Conservation (phyloP, 179 eudicot species). For the Spinacia oleracea region DNA sequence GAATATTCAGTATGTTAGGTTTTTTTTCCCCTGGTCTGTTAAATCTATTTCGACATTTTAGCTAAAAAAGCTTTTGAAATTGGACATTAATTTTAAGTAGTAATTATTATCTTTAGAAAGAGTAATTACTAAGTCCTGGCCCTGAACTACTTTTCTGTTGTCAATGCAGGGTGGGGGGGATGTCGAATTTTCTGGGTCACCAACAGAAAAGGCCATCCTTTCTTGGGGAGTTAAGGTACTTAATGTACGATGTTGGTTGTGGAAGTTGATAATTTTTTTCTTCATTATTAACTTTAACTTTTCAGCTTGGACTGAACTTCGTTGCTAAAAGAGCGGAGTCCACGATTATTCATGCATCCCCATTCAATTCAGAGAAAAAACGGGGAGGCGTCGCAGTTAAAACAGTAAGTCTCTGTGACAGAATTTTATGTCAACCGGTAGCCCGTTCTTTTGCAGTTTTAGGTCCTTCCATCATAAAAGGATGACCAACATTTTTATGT, state of each 20-base stretch:
- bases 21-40: too few species aligned
- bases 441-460: not conserved
- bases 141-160: not conserved
- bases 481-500: not conserved
- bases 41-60: too few species aligned
- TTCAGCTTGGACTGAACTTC: conserved; percentile 44
- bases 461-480: not conserved
- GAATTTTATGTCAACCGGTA: not conserved
- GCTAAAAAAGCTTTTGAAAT: too few species aligned
- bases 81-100: not conserved
- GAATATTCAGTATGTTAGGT: too few species aligned
- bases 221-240: conserved; percentile 49
- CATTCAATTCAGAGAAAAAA: conserved; percentile 55
- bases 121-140: not conserved
- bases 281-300: not conserved
- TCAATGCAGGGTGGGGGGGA: conserved; percentile 39
- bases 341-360: conserved; percentile 44
- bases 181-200: conserved; percentile 47
- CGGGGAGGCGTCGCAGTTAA: conserved; percentile 52
- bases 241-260: conserved; percentile 1
- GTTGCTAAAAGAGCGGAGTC: conserved; percentile 42
- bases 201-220: conserved; percentile 53
- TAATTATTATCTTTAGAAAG: not conserved
- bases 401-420: conserved; percentile 32
- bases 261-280: conserved; percentile 1